Evolutionary conservation across 2,329 filamentous ascomycete species (phyloP).

Genomic region (Ascochyta koolunga): DNA sequence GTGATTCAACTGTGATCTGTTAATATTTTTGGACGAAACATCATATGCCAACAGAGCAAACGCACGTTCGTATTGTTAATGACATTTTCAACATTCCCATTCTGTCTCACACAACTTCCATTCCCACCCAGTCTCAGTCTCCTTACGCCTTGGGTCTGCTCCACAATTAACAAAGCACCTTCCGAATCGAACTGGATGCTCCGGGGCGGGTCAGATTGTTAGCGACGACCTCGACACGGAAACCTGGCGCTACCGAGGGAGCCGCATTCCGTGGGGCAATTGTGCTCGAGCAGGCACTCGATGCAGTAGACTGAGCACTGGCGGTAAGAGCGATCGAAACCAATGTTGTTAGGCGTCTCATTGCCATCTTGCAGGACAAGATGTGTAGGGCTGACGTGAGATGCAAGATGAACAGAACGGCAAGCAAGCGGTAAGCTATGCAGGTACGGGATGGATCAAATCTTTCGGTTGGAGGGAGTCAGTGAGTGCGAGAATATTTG

Average conservation of each 20-base stretch:
- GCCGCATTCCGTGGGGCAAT: conserved; percentile 46
- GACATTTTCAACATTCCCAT: conserved; percentile 30
- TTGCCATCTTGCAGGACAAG: conserved; percentile 21
- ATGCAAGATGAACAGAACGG: not conserved
- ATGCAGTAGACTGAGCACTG: conserved; percentile 29
- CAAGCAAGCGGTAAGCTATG: conserved; percentile 10
- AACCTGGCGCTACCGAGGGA: conserved; percentile 52
- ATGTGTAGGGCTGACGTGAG: conserved; percentile 23
- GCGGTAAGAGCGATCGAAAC: conserved; percentile 29
- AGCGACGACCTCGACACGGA: conserved; percentile 53
- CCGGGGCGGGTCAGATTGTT: conserved; percentile 52
- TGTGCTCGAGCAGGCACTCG: conserved; percentile 41
- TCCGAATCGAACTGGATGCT: conserved; percentile 55
- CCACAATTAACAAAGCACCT: conserved; percentile 58
- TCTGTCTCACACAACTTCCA: conserved; percentile 37
- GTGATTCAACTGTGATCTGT: conserved; percentile 54
- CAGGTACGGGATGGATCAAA: conserved; percentile 14
- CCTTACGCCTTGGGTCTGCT: conserved; percentile 49
- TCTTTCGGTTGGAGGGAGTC: conserved; percentile 1
- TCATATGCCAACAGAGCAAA: not conserved
- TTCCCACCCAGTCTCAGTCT: conserved; percentile 45
- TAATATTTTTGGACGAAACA: conserved; percentile 1
- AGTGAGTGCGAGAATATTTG: not conserved
- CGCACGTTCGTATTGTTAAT: conserved; percentile 35
- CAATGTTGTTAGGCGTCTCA: conserved; percentile 36